Conservation (phyloP, 2,329 filamentous ascomycete genomes). For the Dactylella cylindrospora region DNA sequence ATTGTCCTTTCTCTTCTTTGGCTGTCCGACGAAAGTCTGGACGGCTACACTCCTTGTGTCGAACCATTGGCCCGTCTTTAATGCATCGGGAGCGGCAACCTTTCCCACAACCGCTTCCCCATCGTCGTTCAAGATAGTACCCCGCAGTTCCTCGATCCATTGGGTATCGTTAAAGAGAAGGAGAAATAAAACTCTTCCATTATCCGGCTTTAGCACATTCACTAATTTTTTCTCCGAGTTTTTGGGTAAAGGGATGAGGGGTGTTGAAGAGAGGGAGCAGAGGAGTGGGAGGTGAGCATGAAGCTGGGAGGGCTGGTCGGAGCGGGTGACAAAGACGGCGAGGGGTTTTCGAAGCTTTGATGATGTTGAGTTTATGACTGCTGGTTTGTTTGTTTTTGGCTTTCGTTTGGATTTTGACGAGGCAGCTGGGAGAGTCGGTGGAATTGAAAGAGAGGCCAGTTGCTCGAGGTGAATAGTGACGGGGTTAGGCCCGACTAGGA, state of each 20-base stretch:
- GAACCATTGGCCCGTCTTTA: constrained; percentile 10
- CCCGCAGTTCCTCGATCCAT: not conserved
- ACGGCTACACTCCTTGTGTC: constrained; percentile 12
- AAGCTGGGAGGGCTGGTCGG: constrained; percentile 61
- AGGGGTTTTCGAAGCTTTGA: constrained; percentile 49
- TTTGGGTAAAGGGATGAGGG: constrained; percentile 65
- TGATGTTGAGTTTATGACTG: not conserved
- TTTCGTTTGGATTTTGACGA: not conserved
- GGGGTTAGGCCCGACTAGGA: constrained; percentile 67
- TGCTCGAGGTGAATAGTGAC: constrained; percentile 64
- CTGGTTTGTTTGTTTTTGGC: constrained; percentile 2
- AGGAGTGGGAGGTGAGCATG: constrained; percentile 64
- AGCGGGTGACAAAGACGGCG: constrained; percentile 62
- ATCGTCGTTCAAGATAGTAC: constrained; percentile 1
- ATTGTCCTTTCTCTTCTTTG: constrained; percentile 11
- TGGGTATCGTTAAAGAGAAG: constrained; percentile 9
- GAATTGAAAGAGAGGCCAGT: constrained; percentile 48
- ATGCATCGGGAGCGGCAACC: constrained; percentile 12
- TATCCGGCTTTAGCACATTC: constrained; percentile 56
- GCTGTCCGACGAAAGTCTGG: constrained; percentile 18
- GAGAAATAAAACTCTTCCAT: constrained; percentile 51
- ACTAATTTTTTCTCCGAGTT: constrained; percentile 62
- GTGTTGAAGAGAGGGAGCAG: constrained; percentile 57
- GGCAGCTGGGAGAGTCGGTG: not conserved
- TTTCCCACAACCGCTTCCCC: constrained; percentile 5